Evolutionary conservation across 768 basidiomycete genomes (phyloP).

Genomic region (Suillus spraguei): DNA sequence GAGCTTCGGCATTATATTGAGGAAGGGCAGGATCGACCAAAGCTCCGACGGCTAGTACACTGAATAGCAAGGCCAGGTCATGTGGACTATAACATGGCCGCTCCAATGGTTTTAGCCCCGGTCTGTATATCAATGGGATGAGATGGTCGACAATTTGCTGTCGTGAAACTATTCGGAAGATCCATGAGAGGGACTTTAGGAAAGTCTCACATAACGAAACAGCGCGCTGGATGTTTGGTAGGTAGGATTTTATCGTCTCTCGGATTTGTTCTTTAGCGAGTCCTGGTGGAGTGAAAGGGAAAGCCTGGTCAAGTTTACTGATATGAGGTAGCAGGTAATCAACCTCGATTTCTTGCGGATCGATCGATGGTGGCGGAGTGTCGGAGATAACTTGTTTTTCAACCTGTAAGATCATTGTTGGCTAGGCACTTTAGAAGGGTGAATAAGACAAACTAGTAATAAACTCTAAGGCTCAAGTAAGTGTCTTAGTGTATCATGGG

Average conservation of each 20-base stretch:
- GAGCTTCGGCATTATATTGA: slow-evolving; percentile 53
- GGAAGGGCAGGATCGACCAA: slow-evolving; percentile 48
- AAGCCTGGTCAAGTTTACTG: slow-evolving; percentile 43
- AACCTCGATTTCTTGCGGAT: slow-evolving; percentile 42
- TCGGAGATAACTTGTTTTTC: slow-evolving; percentile 17
- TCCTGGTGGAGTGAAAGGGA: slow-evolving; percentile 46
- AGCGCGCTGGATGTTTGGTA: slow-evolving; percentile 46
- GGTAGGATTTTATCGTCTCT: slow-evolving; percentile 44
- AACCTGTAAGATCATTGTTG: slow-evolving; percentile 13
- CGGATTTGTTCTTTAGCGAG: slow-evolving; percentile 37
- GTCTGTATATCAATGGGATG: slow-evolving; percentile 46
- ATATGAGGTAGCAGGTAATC: slow-evolving; percentile 49
- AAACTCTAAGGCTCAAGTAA: slow-evolving; percentile 37
- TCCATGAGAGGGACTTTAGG: slow-evolving; percentile 51
- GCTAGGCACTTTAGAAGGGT: neutral
- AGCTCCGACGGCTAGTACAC: slow-evolving; percentile 50
- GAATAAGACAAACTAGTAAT: slow-evolving; percentile 38
- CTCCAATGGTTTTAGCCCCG: slow-evolving; percentile 1
- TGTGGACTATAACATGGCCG: slow-evolving; percentile 43
- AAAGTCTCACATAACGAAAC: slow-evolving; percentile 48
- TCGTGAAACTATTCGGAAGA: slow-evolving; percentile 51
- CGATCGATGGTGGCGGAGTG: slow-evolving; percentile 6
- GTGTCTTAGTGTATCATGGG: neutral
- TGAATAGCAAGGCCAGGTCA: slow-evolving; percentile 50
- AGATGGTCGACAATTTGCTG: slow-evolving; percentile 46